Evolutionary conservation across 306 rosid species (phyloP).

Genomic region (Canavalia gladiata): DNA sequence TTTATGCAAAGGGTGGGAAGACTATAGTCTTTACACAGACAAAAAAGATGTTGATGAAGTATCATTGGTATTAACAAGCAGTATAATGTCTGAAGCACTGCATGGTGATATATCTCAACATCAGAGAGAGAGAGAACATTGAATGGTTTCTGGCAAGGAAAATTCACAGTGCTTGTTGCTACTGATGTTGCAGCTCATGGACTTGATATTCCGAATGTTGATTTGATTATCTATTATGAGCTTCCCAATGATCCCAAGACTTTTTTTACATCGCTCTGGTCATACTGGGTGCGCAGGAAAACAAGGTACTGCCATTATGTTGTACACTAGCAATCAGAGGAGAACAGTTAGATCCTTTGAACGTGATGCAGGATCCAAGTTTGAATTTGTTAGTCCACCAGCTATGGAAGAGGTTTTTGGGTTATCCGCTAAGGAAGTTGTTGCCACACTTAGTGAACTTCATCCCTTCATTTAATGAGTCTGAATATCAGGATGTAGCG

Average conservation of each 20-base stretch:
- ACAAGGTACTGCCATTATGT: constrained; percentile 80
- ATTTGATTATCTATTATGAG: constrained; percentile 95
- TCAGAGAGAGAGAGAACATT: constrained; percentile 97
- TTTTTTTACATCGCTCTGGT: constrained; percentile 98
- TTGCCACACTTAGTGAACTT: constrained; percentile 80
- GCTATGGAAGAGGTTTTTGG: constrained; percentile 76
- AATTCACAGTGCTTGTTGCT: constrained; percentile 97
- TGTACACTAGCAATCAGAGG: constrained; percentile 93
- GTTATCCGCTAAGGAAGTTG: constrained; percentile 91
- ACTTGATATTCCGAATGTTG: constrained; percentile 97
- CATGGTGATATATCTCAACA: constrained; percentile 99
- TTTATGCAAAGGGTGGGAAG: constrained; percentile 98
- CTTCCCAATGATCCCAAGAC: constrained; percentile 99
- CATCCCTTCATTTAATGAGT: constrained; percentile 96
- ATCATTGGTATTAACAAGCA: constrained; percentile 82
- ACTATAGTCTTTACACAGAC: constrained; percentile 98
- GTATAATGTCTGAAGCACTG: constrained; percentile 93
- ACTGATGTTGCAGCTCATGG: constrained; percentile 99
- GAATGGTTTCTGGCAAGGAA: constrained; percentile 97
- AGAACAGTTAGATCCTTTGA: constrained; percentile 96
- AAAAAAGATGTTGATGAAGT: constrained; percentile 99
- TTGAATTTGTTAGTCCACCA: constrained; percentile 87
- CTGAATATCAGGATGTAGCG: no score
- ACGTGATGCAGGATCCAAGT: constrained; percentile 94
- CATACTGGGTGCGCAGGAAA: constrained; percentile 99